A percentile compares a stretch with the other conserved stretches of the same genome.
phyloP scores from a whole-genome alignment of 805 yeast genomes.

The Cyberlindnera veronae region DNA sequence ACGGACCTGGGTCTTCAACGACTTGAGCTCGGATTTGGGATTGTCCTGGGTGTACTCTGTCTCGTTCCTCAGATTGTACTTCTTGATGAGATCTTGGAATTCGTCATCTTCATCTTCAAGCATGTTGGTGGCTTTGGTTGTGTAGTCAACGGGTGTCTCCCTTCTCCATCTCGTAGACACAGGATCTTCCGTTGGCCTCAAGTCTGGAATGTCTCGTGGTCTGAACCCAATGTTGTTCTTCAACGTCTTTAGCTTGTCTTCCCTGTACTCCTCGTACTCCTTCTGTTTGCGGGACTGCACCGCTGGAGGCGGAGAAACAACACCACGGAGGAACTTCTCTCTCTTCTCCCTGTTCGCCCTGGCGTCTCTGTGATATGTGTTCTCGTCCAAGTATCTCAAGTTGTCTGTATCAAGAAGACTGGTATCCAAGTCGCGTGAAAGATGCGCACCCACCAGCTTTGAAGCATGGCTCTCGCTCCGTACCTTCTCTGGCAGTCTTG shows the following conservation, averaged over 20 bases:
- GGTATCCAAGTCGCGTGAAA: constrained; percentile 8
- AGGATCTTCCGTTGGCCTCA: constrained; percentile 6
- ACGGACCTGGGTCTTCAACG: constrained; percentile 6
- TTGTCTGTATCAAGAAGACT: constrained; percentile 17
- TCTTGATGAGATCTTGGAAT: constrained; percentile 14
- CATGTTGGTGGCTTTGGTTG: neutral
- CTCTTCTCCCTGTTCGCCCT: constrained; percentile 17
- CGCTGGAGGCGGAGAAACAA: constrained; percentile 2
- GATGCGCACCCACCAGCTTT: constrained; percentile 2
- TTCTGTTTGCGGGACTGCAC: too few species aligned
- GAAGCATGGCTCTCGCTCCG: too few species aligned
- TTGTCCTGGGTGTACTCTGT: constrained; percentile 2
- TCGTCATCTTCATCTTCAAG: constrained; percentile 4
- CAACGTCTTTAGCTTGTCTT: constrained; percentile 2
- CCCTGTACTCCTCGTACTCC: neutral
- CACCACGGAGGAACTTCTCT: constrained; percentile 12
- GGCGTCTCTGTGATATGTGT: constrained; percentile 7
- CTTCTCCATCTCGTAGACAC: neutral
- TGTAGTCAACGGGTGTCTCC: too few species aligned
- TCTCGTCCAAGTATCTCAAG: constrained; percentile 16
- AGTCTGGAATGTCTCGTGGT: constrained; percentile 11
- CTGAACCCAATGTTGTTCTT: constrained; percentile 6
- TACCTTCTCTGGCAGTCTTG: too few species aligned
- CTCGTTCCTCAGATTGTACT: constrained; percentile 13
- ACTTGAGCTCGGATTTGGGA: constrained; percentile 1